phyloP scores from a whole-genome alignment of 768 basidiomycete genomes.

The Tulasnella sp. region DNA sequence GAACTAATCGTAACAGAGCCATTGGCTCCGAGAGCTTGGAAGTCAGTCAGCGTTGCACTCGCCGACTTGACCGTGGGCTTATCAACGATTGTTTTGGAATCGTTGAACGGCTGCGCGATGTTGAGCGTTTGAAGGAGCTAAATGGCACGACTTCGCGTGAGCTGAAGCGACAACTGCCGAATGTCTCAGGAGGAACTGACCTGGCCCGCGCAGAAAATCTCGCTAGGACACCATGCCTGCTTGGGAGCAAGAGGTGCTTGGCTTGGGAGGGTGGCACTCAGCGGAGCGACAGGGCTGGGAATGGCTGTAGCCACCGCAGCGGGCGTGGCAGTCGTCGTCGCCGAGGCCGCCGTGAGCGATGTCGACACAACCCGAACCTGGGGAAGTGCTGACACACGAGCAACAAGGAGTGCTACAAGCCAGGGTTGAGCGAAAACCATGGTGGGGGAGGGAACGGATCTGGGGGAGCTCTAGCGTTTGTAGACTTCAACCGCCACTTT shows the following conservation, averaged over 20 bases:
- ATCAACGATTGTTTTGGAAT: conserved; percentile 85
- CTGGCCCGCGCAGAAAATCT: conserved; percentile 70
- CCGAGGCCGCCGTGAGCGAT: no score
- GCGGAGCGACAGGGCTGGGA: background rate
- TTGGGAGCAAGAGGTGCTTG: conserved; percentile 51
- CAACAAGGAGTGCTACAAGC: no score
- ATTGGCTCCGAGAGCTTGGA: conserved; percentile 26
- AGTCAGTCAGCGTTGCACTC: conserved; percentile 58
- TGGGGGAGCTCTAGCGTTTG: no score
- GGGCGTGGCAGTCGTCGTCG: background rate
- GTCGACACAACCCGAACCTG: no score
- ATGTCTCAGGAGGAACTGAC: conserved; percentile 32
- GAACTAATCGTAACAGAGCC: conserved; percentile 42
- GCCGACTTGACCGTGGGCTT: conserved; percentile 63
- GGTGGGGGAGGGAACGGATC: no score
- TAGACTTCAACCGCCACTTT: no score
- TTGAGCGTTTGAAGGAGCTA: conserved; percentile 80
- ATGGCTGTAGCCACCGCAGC: conserved; percentile 10
- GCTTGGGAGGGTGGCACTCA: conserved; percentile 32
- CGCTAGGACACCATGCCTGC: conserved; percentile 63
- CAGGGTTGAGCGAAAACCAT: no score
- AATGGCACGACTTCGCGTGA: no score
- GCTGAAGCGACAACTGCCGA: background rate
- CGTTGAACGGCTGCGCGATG: conserved; percentile 56
- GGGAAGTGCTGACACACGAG: no score